These are phyloP conservation scores for Penicillium robsamsonii DNA, from an alignment of 495 filamentous ascomycete species.

Conservation along the genomic window DNA sequence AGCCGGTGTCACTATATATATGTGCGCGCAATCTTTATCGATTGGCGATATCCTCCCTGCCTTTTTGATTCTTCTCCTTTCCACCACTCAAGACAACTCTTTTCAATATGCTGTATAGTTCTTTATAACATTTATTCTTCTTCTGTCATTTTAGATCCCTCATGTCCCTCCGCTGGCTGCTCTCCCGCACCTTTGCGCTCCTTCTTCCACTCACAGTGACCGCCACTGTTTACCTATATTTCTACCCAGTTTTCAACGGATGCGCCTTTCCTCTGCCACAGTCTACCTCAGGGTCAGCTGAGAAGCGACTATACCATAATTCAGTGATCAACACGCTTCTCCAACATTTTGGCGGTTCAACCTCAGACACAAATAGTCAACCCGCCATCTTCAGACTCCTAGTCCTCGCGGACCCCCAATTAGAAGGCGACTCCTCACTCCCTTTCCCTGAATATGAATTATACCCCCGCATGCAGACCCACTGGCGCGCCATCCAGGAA, in stretches of 20 bases:
- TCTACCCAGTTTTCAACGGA: constrained; percentile 77
- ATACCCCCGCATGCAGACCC: constrained; percentile 55
- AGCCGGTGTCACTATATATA: neutral
- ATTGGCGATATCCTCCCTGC: neutral
- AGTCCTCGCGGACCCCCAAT: constrained; percentile 87
- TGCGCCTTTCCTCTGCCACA: constrained; percentile 76
- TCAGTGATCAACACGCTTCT: constrained; percentile 48
- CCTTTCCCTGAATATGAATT: constrained; percentile 57
- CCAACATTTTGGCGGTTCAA: constrained; percentile 41
- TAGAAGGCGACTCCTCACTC: constrained; percentile 89
- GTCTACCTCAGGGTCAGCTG: neutral
- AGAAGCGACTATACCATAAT: constrained; percentile 16
- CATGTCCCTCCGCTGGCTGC: constrained; percentile 57
- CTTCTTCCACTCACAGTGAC: constrained; percentile 69
- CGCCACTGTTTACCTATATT: constrained; percentile 75
- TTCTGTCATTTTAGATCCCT: constrained; percentile 16
- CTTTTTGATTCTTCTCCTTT: constrained; percentile 3
- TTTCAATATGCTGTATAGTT: constrained; percentile 25
- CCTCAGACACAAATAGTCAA: constrained; percentile 27
- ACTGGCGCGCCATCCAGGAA: constrained; percentile 44
- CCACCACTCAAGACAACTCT: neutral
- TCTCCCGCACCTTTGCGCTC: constrained; percentile 60
- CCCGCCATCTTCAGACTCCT: constrained; percentile 76
- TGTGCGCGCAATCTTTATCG: neutral
- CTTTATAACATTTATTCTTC: constrained; percentile 16